These are phyloP conservation scores for Leishmania turanica DNA, from an alignment of 208 protist genomes.

Conservation along the genomic window DNA sequence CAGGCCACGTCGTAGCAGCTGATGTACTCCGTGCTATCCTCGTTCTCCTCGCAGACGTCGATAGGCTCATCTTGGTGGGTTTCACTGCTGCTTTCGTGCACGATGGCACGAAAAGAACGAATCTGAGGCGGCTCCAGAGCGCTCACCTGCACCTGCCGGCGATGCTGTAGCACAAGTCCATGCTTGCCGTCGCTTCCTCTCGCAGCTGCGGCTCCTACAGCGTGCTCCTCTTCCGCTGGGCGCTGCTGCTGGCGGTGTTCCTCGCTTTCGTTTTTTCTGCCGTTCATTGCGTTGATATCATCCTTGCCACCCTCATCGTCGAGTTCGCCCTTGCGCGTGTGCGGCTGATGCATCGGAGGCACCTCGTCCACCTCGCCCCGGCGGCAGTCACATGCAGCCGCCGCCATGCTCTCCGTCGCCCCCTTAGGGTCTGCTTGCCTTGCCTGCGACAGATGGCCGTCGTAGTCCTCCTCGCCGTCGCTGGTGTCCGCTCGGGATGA, in stretches of 20 bases:
- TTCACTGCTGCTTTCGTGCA: background rate
- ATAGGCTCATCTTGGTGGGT: background rate
- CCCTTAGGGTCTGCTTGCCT: background rate
- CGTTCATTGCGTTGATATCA: background rate
- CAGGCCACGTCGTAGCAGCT: slow-evolving; percentile 33
- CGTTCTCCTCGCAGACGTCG: background rate
- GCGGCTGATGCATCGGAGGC: background rate
- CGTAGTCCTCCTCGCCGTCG: background rate
- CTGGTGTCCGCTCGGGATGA: background rate
- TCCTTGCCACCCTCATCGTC: background rate
- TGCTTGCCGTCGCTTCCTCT: background rate
- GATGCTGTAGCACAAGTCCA: background rate
- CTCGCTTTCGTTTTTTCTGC: background rate
- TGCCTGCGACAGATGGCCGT: background rate
- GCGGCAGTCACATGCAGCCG: background rate
- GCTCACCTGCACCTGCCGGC: background rate
- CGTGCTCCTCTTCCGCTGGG: background rate
- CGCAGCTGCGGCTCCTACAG: background rate
- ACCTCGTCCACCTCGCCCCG: background rate
- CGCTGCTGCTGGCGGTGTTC: background rate
- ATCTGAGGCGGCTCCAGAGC: background rate
- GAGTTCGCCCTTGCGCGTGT: background rate
- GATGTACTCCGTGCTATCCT: slow-evolving; percentile 14
- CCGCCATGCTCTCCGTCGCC: background rate
- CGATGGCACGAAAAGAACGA: background rate